A percentile compares a stretch with the other conserved stretches of the same genome.
These are phyloP conservation scores for Aquanectria penicillioides DNA, from an alignment of 2,329 filamentous ascomycete genomes.

Conservation along the genomic window DNA sequence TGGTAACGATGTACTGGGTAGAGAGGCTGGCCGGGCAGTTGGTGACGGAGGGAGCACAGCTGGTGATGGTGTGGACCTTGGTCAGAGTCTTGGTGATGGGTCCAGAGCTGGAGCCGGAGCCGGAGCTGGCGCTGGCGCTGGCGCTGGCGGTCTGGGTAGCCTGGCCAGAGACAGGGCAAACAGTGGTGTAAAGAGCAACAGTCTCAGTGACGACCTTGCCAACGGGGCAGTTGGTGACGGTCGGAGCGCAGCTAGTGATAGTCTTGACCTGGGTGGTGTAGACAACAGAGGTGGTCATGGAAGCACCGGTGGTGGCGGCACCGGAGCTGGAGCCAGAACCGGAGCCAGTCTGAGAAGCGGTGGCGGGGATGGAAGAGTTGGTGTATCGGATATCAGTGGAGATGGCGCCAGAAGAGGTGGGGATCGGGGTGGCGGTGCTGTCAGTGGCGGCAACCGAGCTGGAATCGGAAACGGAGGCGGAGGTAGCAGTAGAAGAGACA, in stretches of 20 bases:
- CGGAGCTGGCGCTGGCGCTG: constrained; percentile 11
- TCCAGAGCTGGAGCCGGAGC: constrained; percentile 15
- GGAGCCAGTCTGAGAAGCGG: too few species aligned
- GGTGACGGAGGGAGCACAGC: constrained; percentile 24
- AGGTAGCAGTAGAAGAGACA: neutral
- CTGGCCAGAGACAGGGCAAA: constrained; percentile 47
- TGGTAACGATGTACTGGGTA: constrained; percentile 29
- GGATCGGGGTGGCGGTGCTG: too few species aligned
- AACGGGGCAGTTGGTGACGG: constrained; percentile 62
- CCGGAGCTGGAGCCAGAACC: too few species aligned
- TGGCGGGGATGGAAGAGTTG: constrained; percentile 12
- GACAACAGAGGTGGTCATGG: constrained; percentile 46
- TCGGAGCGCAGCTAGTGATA: constrained; percentile 37
- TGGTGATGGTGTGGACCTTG: constrained; percentile 31
- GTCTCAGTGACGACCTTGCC: constrained; percentile 48
- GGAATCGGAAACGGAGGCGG: too few species aligned
- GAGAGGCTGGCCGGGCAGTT: constrained; percentile 28
- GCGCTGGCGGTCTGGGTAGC: constrained; percentile 12
- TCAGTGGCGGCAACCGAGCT: too few species aligned
- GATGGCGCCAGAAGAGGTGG: neutral
- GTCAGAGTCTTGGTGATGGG: constrained; percentile 27
- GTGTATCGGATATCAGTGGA: constrained; percentile 7
- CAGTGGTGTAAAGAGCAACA: constrained; percentile 54
- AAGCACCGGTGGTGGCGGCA: neutral
- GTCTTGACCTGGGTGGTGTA: constrained; percentile 40